A percentile compares a stretch with the other conserved stretches of the same genome.
phyloP scores from a whole-genome alignment of 495 filamentous ascomycete species.

The Tetracladium marchalianum region DNA sequence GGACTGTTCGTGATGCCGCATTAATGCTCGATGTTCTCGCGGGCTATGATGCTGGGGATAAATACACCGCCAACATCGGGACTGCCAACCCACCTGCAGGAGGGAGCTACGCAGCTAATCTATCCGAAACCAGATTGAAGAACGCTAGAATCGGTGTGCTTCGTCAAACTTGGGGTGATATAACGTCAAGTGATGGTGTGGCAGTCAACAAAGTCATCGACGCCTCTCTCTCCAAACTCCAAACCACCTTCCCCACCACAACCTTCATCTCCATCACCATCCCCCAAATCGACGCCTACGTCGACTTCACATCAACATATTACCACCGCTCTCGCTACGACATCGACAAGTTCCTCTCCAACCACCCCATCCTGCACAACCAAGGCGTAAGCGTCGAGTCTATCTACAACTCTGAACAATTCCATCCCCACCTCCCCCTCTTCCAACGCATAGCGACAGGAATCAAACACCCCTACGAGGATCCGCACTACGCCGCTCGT shows the following conservation, averaged over 20 bases:
- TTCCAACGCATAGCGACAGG: conserved; percentile 10
- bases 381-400: conserved; percentile 11
- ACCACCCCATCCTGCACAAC: conserved; percentile 16
- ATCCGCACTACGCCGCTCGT: conserved; percentile 17
- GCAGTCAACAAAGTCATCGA: conserved; percentile 19
- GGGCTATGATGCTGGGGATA: conserved; percentile 24
- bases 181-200: conserved; percentile 12
- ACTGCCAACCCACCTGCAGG: conserved; percentile 17
- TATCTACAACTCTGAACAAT: conserved; percentile 9
- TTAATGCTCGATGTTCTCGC: conserved; percentile 25
- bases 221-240: conserved; percentile 10
- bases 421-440: conserved; percentile 11
- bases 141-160: conserved; percentile 20
- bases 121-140: conserved; percentile 13
- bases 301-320: conserved; percentile 15
- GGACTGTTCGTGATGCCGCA: conserved; percentile 28
- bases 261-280: conserved; percentile 23
- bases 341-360: conserved; percentile 25
- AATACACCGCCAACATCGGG: conserved; percentile 19
- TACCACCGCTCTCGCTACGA: conserved; percentile 22
- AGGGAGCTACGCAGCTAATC: conserved; percentile 21
- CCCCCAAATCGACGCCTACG: conserved; percentile 23
- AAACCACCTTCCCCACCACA: conserved; percentile 9
- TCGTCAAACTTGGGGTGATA: conserved; percentile 21
- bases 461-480: conserved; percentile 14